Percentiles rank a stretch among this genome's conserved stretches.
Conservation (phyloP, 352 stramenopile species). For the Globisporangium ultimum region DNA sequence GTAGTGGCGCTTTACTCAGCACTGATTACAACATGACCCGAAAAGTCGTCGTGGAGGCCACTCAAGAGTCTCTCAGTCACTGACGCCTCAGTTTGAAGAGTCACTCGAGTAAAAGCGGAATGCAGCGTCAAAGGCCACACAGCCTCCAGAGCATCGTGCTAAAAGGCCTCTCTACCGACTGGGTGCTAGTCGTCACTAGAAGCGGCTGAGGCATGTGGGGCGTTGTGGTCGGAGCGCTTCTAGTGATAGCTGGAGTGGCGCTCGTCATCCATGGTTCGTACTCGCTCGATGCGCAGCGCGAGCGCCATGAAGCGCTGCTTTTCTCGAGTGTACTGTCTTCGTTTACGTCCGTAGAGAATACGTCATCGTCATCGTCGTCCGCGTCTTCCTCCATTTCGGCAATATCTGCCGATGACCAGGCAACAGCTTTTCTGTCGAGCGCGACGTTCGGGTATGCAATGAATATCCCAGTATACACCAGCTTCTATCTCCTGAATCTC, state of each 20-base stretch:
- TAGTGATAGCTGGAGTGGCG: slow-evolving; percentile 20
- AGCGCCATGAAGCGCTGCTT: slow-evolving; percentile 8
- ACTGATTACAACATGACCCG: no score
- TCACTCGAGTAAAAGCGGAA: no score
- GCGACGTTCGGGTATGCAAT: slow-evolving; percentile 38
- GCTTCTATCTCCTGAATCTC: slow-evolving; percentile 75
- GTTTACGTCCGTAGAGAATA: not conserved
- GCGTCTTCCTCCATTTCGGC: not conserved
- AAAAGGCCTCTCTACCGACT: no score
- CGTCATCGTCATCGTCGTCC: slow-evolving; percentile 3
- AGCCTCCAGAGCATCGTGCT: no score
- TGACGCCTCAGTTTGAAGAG: no score
- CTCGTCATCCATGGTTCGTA: slow-evolving; percentile 20
- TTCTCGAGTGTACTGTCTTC: slow-evolving; percentile 9
- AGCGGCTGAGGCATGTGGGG: slow-evolving; percentile 21
- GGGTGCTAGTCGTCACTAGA: no score
- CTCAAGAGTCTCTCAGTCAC: no score
- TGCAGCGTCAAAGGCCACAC: no score
- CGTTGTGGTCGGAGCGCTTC: slow-evolving; percentile 15
- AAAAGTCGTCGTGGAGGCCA: no score
- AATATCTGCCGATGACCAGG: slow-evolving; percentile 5
- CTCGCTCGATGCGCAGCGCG: slow-evolving; percentile 20
- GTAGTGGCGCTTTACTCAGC: no score
- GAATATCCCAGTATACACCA: slow-evolving; percentile 45
- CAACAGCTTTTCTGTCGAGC: slow-evolving; percentile 17